Evolutionary conservation across 2,329 filamentous ascomycete species (phyloP), one percentile per base, ranked within the genome.

Genomic region (Rhytidhysteron rufulum): DNA sequence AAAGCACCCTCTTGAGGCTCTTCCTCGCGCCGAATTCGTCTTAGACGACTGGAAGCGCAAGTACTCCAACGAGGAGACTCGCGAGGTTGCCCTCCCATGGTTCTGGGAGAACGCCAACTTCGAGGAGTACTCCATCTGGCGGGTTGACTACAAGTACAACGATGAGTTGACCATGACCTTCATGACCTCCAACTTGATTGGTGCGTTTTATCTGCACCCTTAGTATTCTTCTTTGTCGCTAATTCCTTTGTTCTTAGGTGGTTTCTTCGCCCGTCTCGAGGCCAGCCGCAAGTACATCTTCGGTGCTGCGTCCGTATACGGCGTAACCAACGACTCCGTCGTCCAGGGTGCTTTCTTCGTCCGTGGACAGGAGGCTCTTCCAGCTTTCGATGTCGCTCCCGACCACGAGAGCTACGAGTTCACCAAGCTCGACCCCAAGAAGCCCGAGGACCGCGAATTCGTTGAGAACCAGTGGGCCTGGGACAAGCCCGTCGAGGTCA

Each of bases 181-280:
- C 86, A 98, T 98, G 93, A 91, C 88, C 58, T 88, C 86, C 80
- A 98, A 98, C 82, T 77, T 97, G 71, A 91, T 98, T 68, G 90
- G 80, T 75, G 64, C 56, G 71, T 59, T 40, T 16, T 8, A 4
- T 16, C 4, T 3, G 15, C 27, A 4, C 25, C 9, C 4, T 10
- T 8, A 15, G 20, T 15, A 37, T 11, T 7, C 37, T 18, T 41
- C 17, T 16, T 8, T 11, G 29, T 39, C 39, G 50, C 60, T 51
- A 55, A 37, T 19, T 7, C 18, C 4, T 45, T 13, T 24, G 16
- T 16, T 11, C 10, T 5, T 43, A 77, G 74, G 87, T 73, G 93
- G 93, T 69, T 95, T 98, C 82, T 95, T 96, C 77, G 80, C 82
- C 70, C 93, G 93, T 79, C 88, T 98, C 46, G 93, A 98, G 80